A percentile compares a stretch with the other conserved stretches of the same genome.
phyloP scores from a whole-genome alignment of 192 early-diverging fungal genomes.

The Rhizophagus prolifer region DNA sequence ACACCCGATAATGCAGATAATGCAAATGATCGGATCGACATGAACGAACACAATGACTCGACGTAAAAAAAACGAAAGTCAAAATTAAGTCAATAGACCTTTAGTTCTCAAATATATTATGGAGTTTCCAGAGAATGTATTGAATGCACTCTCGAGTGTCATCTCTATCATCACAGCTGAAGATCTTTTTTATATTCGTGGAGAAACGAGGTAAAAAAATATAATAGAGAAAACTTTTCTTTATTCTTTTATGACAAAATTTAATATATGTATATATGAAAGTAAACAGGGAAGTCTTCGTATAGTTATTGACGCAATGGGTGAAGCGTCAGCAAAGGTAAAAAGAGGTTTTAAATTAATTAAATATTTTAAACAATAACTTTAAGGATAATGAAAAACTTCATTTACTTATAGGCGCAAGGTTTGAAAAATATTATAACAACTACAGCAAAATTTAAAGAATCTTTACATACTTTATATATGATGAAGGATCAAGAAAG shows the following conservation, averaged over 20 bases:
- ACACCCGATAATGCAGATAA: too few species aligned
- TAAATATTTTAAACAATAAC: too few species aligned
- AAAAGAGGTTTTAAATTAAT: background rate
- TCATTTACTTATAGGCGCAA: conserved; percentile 30
- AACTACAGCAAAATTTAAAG: conserved; percentile 32
- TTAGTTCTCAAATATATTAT: background rate
- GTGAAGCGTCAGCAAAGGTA: conserved; percentile 44
- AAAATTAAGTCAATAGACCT: too few species aligned
- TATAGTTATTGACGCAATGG: conserved; percentile 40
- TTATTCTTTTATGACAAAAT: too few species aligned
- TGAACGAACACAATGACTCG: too few species aligned
- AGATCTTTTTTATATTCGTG: background rate
- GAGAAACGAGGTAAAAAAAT: background rate
- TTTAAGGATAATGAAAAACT: background rate
- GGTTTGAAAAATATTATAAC: conserved; percentile 41
- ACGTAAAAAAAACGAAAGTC: too few species aligned
- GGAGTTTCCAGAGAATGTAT: conserved; percentile 6
- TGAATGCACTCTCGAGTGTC: background rate
- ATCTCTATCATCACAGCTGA: background rate
- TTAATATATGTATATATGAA: background rate
- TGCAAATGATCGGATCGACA: too few species aligned
- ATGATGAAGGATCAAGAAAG: conserved; percentile 39
- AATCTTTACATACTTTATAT: conserved; percentile 40
- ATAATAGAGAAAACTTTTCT: background rate
- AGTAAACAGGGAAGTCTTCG: conserved; percentile 35